Percentiles rank a stretch among this genome's conserved stretches.
These are phyloP conservation scores for Medicago arabica DNA, from an alignment of 306 rosid genomes.

Conservation along the genomic window DNA sequence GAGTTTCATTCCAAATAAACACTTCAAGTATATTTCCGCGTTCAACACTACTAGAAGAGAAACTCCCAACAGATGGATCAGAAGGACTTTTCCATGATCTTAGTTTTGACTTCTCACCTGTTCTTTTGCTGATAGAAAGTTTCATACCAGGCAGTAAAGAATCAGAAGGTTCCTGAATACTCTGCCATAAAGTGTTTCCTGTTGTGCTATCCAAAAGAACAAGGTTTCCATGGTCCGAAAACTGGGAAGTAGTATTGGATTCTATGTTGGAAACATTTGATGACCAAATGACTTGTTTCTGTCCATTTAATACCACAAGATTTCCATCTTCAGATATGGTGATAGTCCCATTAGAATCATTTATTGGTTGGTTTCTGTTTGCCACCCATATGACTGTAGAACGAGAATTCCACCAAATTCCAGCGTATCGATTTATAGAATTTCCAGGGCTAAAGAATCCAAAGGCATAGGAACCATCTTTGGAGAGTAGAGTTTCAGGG, in stretches of 20 bases:
- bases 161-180: constrained; percentile 47
- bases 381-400: constrained; percentile 39
- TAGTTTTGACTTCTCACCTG: constrained; percentile 9
- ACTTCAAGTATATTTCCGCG: no score
- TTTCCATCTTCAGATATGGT: constrained; percentile 39
- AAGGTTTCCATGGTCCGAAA: constrained; percentile 52
- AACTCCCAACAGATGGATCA: constrained; percentile 49
- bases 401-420: constrained; percentile 34
- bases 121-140: constrained; percentile 19
- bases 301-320: constrained; percentile 40
- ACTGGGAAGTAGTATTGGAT: constrained; percentile 26
- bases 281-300: constrained; percentile 44
- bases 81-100: constrained; percentile 46
- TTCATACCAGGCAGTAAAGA: constrained; percentile 27
- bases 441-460: constrained; percentile 38
- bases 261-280: constrained; percentile 30
- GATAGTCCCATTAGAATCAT: constrained; percentile 31
- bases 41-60: background rate
- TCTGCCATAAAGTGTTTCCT: constrained; percentile 39
- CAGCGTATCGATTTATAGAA: constrained; percentile 30
- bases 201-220: constrained; percentile 32
- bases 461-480: constrained; percentile 6
- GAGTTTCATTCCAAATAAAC: background rate
- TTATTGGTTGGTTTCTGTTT: constrained; percentile 38
- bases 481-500: constrained; percentile 28